Conservation (phyloP, 352 stramenopile genomes). For the Pythium pyrilobum region DNA sequence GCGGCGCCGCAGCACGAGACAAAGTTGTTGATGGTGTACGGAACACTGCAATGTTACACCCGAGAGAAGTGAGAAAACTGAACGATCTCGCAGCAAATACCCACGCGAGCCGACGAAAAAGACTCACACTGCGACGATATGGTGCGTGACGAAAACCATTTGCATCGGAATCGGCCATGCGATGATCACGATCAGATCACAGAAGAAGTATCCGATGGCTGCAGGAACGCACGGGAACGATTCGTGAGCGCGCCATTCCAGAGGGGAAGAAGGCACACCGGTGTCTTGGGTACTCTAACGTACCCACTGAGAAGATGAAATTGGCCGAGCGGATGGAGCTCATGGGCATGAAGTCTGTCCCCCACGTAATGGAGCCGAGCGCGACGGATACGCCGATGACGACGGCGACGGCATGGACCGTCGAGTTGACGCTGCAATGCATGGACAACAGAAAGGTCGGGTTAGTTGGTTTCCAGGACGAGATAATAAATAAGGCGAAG, state of each 20-base stretch:
- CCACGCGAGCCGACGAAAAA: too few species aligned
- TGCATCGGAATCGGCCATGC: conserved; percentile 74
- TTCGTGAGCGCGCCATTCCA: neutral
- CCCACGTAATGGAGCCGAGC: conserved; percentile 60
- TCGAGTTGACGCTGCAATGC: conserved; percentile 69
- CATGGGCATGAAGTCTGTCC: conserved; percentile 57
- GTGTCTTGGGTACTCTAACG: neutral
- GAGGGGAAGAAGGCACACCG: neutral
- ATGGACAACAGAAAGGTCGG: conserved; percentile 81
- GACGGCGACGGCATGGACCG: conserved; percentile 60
- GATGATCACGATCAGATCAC: conserved; percentile 77
- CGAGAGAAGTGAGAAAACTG: neutral
- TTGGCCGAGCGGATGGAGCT: conserved; percentile 66
- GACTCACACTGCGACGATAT: conserved; percentile 75
- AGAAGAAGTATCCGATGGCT: conserved; percentile 80
- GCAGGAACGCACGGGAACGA: conserved; percentile 3
- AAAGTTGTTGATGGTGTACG: conserved; percentile 87
- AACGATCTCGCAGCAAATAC: too few species aligned
- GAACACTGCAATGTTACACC: conserved; percentile 30
- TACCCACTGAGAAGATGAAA: conserved; percentile 83
- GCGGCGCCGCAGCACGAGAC: conserved; percentile 70
- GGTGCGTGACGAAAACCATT: conserved; percentile 72
- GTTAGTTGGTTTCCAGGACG: too few species aligned
- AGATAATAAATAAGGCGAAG: too few species aligned
- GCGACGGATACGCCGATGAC: conserved; percentile 63